Evolutionary conservation across 768 basidiomycete species (phyloP).

Genomic region (Porphyrellus cyaneotinctus): DNA sequence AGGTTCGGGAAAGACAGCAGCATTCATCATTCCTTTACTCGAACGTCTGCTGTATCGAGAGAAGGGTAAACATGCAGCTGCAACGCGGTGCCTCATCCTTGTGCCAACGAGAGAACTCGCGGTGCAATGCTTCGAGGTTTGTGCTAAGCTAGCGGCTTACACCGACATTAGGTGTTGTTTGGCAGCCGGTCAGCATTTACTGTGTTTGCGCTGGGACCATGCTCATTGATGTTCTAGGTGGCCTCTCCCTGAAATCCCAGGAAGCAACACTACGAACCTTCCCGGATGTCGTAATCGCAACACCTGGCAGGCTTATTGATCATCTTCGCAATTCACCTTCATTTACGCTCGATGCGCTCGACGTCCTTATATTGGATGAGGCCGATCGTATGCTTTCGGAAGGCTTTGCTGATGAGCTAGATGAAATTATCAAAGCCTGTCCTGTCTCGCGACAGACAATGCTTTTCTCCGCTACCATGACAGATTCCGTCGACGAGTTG

Average conservation of each 20-base stretch:
- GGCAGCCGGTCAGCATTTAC: conserved; percentile 68
- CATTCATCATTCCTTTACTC: conserved; percentile 91
- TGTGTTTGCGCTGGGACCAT: background rate
- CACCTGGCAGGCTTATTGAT: conserved; percentile 96
- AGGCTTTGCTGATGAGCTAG: conserved; percentile 91
- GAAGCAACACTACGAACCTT: conserved; percentile 79
- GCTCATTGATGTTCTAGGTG: conserved; percentile 49
- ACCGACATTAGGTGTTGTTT: conserved; percentile 90
- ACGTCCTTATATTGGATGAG: conserved; percentile 93
- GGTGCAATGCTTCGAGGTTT: conserved; percentile 93
- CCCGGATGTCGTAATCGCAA: conserved; percentile 94
- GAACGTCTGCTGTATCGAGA: conserved; percentile 93
- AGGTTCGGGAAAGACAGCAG: conserved; percentile 97
- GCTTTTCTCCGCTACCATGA: conserved; percentile 99
- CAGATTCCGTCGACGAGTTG: conserved; percentile 91
- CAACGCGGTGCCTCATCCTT: conserved; percentile 85
- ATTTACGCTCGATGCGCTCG: conserved; percentile 88
- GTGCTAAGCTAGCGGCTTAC: conserved; percentile 75
- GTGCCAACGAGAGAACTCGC: conserved; percentile 95
- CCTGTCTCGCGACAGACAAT: conserved; percentile 90
- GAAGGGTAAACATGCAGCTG: conserved; percentile 79
- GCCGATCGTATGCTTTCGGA: conserved; percentile 96
- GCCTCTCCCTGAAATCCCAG: conserved; percentile 89
- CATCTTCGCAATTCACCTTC: conserved; percentile 93
- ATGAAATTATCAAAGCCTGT: conserved; percentile 90